These are phyloP conservation scores for Ascochyta clinopodiicola DNA, from an alignment of 2,329 filamentous ascomycete genomes.

Conservation along the genomic window DNA sequence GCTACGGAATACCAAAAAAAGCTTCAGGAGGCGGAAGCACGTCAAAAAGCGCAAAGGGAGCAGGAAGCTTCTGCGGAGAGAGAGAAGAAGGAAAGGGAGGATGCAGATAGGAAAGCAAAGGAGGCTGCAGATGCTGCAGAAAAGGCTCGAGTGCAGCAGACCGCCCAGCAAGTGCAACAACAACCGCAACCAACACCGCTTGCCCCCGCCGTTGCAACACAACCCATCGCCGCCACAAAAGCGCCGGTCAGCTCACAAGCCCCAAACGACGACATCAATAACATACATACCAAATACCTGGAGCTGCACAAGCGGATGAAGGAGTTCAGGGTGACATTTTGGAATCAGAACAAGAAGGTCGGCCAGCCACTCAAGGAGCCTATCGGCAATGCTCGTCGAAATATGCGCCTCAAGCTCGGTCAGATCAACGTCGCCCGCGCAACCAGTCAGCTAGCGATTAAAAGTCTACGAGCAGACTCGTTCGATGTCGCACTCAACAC, in stretches of 20 bases:
- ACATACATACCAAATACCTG: constrained; percentile 44
- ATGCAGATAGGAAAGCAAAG: constrained; percentile 38
- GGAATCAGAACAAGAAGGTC: constrained; percentile 31
- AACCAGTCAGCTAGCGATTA: constrained; percentile 37
- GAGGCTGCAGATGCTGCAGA: constrained; percentile 36
- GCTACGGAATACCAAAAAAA: constrained; percentile 36
- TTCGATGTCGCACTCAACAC: constrained; percentile 34
- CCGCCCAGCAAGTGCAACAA: constrained; percentile 10
- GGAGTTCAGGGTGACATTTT: constrained; percentile 42
- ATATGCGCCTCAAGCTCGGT: constrained; percentile 40
- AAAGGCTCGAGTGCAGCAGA: constrained; percentile 31
- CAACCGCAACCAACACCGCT: constrained; percentile 16
- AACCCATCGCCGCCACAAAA: constrained; percentile 5
- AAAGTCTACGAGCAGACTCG: constrained; percentile 36
- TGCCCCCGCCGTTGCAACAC: constrained; percentile 7
- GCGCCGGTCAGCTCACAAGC: constrained; percentile 16
- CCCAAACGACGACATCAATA: constrained; percentile 34
- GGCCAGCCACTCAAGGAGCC: constrained; percentile 35
- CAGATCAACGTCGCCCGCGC: constrained; percentile 42
- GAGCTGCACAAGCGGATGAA: constrained; percentile 47
- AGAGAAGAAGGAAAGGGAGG: constrained; percentile 38
- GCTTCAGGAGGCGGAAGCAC: constrained; percentile 41
- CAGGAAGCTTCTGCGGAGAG: constrained; percentile 37
- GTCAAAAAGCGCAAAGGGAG: constrained; percentile 39
- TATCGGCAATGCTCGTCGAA: constrained; percentile 43